phyloP scores from a whole-genome alignment of 2,329 filamentous ascomycete species.

The Cercospora canescens region DNA sequence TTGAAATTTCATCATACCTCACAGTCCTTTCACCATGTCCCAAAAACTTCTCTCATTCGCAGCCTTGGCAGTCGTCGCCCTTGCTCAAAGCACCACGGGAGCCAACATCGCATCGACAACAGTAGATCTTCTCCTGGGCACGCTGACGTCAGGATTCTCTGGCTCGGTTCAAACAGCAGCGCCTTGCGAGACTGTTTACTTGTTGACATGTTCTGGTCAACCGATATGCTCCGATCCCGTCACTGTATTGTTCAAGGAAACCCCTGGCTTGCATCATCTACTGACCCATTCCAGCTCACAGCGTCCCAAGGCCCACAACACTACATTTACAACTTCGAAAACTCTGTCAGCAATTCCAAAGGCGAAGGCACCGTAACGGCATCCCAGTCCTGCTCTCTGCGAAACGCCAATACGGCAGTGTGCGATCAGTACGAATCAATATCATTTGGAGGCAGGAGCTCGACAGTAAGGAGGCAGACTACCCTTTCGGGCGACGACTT shows the following conservation, averaged over 20 bases:
- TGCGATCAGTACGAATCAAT: slow-evolving; percentile 10
- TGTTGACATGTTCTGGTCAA: slow-evolving; percentile 6
- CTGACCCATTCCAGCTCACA: slow-evolving; percentile 10
- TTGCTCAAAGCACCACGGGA: slow-evolving; percentile 1
- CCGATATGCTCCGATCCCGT: not conserved
- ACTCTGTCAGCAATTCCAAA: slow-evolving; percentile 2
- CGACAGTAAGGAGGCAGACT: slow-evolving; percentile 5
- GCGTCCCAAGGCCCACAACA: slow-evolving; percentile 14
- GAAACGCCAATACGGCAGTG: slow-evolving; percentile 4
- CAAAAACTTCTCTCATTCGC: not conserved
- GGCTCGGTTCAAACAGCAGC: slow-evolving; percentile 9
- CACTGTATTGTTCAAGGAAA: not conserved
- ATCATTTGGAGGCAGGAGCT: slow-evolving; percentile 1
- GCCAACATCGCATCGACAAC: not conserved
- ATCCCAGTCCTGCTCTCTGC: slow-evolving; percentile 6
- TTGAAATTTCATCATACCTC: no score
- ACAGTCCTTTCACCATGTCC: not conserved
- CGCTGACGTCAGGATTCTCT: slow-evolving; percentile 2
- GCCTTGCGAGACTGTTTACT: slow-evolving; percentile 6
- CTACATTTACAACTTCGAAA: slow-evolving; percentile 11
- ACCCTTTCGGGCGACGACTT: not conserved
- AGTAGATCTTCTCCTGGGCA: slow-evolving; percentile 6
- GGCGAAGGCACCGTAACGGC: slow-evolving; percentile 6
- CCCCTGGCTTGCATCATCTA: not conserved
- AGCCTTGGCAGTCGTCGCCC: not conserved